Percentiles rank a stretch among this genome's conserved stretches.
phyloP scores from a whole-genome alignment of 2,329 filamentous ascomycete species.

The Arthrobotrys sphaeroides region DNA sequence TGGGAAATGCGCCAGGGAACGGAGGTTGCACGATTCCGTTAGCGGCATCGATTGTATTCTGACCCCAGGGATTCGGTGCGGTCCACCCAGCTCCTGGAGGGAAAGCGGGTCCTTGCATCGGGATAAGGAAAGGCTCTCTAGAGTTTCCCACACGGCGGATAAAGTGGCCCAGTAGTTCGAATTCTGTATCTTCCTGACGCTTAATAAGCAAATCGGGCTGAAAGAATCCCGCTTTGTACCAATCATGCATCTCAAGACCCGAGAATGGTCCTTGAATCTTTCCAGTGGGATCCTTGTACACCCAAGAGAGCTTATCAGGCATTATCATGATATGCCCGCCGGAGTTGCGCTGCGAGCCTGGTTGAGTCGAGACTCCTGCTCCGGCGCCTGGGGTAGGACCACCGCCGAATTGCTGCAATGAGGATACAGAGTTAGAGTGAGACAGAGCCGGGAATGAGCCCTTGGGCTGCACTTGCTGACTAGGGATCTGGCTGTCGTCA shows the following conservation, averaged over 20 bases:
- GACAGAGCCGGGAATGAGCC: conserved; percentile 32
- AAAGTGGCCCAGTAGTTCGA: conserved; percentile 92
- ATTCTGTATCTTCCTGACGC: conserved; percentile 91
- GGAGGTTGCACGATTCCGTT: conserved; percentile 79
- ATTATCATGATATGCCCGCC: conserved; percentile 94
- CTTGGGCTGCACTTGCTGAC: conserved; percentile 34
- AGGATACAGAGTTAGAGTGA: conserved; percentile 41
- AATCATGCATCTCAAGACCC: conserved; percentile 98
- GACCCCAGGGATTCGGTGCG: conserved; percentile 61
- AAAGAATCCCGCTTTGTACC: conserved; percentile 99
- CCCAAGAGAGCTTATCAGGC: conserved; percentile 98
- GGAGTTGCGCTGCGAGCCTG: conserved; percentile 69
- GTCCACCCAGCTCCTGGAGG: conserved; percentile 47
- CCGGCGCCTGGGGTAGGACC: conserved; percentile 13
- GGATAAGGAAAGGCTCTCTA: conserved; percentile 94
- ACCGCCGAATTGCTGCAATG: conserved; percentile 26
- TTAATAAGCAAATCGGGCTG: conserved; percentile 93
- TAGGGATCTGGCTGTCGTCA: conserved; percentile 37
- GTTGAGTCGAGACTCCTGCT: conserved; percentile 35
- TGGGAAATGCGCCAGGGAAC: conserved; percentile 91
- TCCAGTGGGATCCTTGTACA: conserved; percentile 93
- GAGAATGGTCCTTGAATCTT: conserved; percentile 94
- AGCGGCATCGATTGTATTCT: conserved; percentile 60
- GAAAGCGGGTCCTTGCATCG: conserved; percentile 82
- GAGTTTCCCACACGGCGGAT: conserved; percentile 97